phyloP scores from a whole-genome alignment of 345 rosid species.

The Chamaenerion angustifolium region DNA sequence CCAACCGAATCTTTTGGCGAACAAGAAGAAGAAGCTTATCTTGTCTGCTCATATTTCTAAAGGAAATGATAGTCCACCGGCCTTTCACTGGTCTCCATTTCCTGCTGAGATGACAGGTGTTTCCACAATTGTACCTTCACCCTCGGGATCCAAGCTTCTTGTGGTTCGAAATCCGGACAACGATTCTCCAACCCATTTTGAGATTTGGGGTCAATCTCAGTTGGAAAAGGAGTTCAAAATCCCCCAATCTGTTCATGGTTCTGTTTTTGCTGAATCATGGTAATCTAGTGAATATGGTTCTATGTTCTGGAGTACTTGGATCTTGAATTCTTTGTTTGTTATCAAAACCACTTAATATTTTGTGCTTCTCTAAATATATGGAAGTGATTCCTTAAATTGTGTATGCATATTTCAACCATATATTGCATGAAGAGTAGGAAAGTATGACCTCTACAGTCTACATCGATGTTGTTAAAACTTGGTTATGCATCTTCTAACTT shows the following conservation, averaged over 20 bases:
- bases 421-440: too few relatives aligned
- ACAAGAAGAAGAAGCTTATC: constrained; percentile 53
- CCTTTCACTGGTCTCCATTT: constrained; percentile 69
- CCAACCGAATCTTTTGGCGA: constrained; percentile 70
- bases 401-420: too few relatives aligned
- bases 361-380: too few relatives aligned
- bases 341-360: not conserved
- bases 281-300: constrained; percentile 12
- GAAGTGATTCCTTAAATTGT: too few relatives aligned
- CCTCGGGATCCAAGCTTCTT: constrained; percentile 72
- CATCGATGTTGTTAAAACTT: too few relatives aligned
- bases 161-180: constrained; percentile 62
- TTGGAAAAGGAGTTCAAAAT: constrained; percentile 71
- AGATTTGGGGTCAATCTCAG: constrained; percentile 68
- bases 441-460: too few relatives aligned
- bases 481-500: too few relatives aligned
- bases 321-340: not conserved
- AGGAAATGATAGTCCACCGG: constrained; percentile 21
- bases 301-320: not conserved
- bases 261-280: constrained; percentile 83
- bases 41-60: constrained; percentile 40
- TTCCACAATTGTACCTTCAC: constrained; percentile 62
- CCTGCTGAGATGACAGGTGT: constrained; percentile 71
- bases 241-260: constrained; percentile 71
- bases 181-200: constrained; percentile 69